Percentiles rank a stretch among this genome's conserved stretches.
Conservation (phyloP, 2,329 filamentous ascomycete genomes). For the Neopestalotiopsis clavispora region DNA sequence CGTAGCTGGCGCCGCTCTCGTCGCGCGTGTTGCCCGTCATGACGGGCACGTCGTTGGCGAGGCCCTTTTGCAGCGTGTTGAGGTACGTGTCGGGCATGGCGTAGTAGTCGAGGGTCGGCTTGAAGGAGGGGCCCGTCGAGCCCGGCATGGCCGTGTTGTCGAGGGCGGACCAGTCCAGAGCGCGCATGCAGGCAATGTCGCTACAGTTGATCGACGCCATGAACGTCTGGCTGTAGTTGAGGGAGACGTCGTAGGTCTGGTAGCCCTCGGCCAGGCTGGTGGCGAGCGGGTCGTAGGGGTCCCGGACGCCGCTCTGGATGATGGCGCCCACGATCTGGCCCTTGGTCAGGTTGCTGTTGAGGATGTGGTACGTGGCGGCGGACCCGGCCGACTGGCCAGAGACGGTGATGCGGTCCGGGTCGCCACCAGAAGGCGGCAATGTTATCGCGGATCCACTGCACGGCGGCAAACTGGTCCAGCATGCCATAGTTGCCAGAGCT, state of each 20-base stretch:
- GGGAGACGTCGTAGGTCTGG: constrained; percentile 28
- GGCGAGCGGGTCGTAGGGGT: constrained; percentile 32
- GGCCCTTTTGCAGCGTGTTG: constrained; percentile 20
- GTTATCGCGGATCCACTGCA: constrained; percentile 27
- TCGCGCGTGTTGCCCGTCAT: constrained; percentile 37
- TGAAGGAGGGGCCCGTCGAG: constrained; percentile 31
- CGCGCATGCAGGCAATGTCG: constrained; percentile 26
- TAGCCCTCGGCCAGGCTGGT: constrained; percentile 32
- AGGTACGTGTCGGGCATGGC: constrained; percentile 30
- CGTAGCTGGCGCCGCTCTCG: constrained; percentile 26
- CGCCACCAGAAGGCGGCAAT: constrained; percentile 27
- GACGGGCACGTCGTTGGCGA: constrained; percentile 30
- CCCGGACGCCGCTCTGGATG: constrained; percentile 37
- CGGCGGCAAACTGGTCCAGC: constrained; percentile 24
- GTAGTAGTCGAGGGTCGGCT: constrained; percentile 34
- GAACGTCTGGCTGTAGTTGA: constrained; percentile 22
- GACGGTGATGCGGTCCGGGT: constrained; percentile 23
- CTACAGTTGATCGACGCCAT: constrained; percentile 25
- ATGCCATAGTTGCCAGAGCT: constrained; percentile 26
- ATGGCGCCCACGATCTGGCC: constrained; percentile 35
- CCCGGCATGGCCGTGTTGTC: constrained; percentile 22
- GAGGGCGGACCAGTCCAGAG: constrained; percentile 23
- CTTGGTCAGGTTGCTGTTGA: constrained; percentile 30
- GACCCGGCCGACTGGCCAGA: constrained; percentile 22
- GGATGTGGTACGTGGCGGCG: constrained; percentile 27